Evolutionary conservation across 2,329 filamentous ascomycete species (phyloP), one percentile per base, ranked within the genome.

Genomic region (Coniochaeta sp.): DNA sequence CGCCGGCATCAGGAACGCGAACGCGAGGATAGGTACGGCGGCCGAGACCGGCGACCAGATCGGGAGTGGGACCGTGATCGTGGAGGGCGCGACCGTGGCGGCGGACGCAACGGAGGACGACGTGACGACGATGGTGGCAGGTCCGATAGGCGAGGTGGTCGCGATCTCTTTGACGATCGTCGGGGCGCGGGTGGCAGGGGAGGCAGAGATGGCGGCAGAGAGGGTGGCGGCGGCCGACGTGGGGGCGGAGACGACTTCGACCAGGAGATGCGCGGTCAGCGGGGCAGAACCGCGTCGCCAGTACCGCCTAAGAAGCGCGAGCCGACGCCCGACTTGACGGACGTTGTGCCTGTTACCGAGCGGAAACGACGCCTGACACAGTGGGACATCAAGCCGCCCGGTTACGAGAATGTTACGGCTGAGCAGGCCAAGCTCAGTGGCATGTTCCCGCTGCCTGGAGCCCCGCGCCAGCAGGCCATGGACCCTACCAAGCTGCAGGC

Each of bases 361-460:
- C 88, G 93, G 68, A 95, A 93, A 80, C 89, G 96, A 67, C 89
- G 95, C 62, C 79, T 99, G 80, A 98, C 93, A 38, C 96, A 99
- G 75, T 99, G 95, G 95, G 96, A 99, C 73, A 97, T 99, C 74
- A 99, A 99, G 78, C 95, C 95, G 6, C 91, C 92, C 17, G 93
- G 95, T 52, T 99, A 99, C 71, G 96, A 99, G 71, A 96, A 95
- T 74, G 93, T 99, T 65, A 97, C 95, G 2, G 92, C 95, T 24
- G 96, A 99, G 75, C 96, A 99, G 74, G 96, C 95, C 57, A 99
- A 99, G 80, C 83, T 99, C 52, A 99, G 96, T 66, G 89, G 93
- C 79, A 97, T 99, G 95, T 99, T 99, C 79, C 93, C 96, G 62
- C 85, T 99, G 54, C 95, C 95, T 3, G 95, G 95, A 65, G 95